Evolutionary conservation across 2,329 filamentous ascomycete genomes (phyloP), one percentile per base, ranked within the genome.

Genomic region (Thielaviopsis populi): DNA sequence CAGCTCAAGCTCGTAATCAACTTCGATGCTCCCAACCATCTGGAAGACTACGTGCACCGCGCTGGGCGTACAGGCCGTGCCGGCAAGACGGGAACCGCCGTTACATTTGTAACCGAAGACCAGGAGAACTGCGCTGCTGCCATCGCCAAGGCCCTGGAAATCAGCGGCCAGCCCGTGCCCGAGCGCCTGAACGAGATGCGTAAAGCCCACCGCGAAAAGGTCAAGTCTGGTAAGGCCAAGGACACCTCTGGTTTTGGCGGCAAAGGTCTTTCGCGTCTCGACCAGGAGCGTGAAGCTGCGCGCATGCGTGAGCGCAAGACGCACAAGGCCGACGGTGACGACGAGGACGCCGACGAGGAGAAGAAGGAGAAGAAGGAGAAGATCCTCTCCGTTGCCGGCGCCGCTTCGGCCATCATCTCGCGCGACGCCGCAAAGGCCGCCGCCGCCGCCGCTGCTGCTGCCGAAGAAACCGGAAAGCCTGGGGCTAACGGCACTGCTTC

Each of bases 31-130:
- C 92, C 91, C 0, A 95, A 95, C 70, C 91, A 97, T 75, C 75
- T 96, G 67, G 94, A 99, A 75, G 94, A 97, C 71, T 97, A 97
- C 70, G 92, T 97, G 48, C 94, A 96, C 73, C 87, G 94, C 67
- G 90, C 89, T 63, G 94, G 94, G 59, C 89, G 94, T 69, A 97
- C 94, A 7, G 94, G 94, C 11, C 87, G 94, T 72, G 94, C 94
- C 56, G 94, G 94, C 48, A 95, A 96, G 70, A 96, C 85, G 24
- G 94, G 94, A 67, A 95, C 91, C 46, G 94, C 94, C 0, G 89
- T 99, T 61, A 99, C 94, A 0, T 96, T 97, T 71, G 79, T 99
- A 65, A 95, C 90, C 0, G 87, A 89, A 50, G 89, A 95, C 58
- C 91, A 99, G 73, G 91, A 95, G 71, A 89, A 89, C 68, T 96